Evolutionary conservation across 106 monocot genomes (phyloP), one percentile per base, ranked within the genome.

Genomic region (Apostasia ramifera): DNA sequence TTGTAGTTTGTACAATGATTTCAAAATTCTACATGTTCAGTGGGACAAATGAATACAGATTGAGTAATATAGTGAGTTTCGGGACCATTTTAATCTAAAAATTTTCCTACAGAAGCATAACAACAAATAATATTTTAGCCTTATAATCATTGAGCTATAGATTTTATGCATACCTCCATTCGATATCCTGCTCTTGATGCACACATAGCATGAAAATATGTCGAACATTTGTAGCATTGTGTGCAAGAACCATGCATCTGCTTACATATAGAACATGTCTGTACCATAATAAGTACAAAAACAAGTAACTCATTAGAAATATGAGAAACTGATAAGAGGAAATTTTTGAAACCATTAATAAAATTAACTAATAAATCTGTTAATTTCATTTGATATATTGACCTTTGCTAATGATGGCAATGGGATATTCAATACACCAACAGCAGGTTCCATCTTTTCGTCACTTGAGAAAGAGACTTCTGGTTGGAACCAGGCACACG

Each of bases 401-500:
- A 95, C 95, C 92, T 93, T 98, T 14, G 74, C 59, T 77, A 93
- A 98, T 11, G 81, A 87, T 51, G 85, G 85, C 56, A 81, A 56
- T 63, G 90, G 77, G 52, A 98, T 86, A 61, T 72, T 90, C 61
- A 90, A 78, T 79, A 93, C 84, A 63, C 87, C 93, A 43, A 80
- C 69, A 70, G 98, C 98, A 81, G 98, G 98, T 68, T 98, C 98
- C 98, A 98, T 98, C 51, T 59, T 77, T 68, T 90, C 80, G 48
- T 81, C 92, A 76, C 81, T 86, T 12, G 76, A 67, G 57, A 98
- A 98, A 70, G 93, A 82, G 1, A 98, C 92, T 78, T 85, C 80
- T 44, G 93, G 93, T 73, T 84, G 92, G 78, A 93, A 98, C 98
- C 98, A 98, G 45, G 93, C 92, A 80, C 98, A 98, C 47, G 93